Base-by-base conservation (phyloP, 257 asterid genomes). In the Craterostigma plantagineum region DNA sequence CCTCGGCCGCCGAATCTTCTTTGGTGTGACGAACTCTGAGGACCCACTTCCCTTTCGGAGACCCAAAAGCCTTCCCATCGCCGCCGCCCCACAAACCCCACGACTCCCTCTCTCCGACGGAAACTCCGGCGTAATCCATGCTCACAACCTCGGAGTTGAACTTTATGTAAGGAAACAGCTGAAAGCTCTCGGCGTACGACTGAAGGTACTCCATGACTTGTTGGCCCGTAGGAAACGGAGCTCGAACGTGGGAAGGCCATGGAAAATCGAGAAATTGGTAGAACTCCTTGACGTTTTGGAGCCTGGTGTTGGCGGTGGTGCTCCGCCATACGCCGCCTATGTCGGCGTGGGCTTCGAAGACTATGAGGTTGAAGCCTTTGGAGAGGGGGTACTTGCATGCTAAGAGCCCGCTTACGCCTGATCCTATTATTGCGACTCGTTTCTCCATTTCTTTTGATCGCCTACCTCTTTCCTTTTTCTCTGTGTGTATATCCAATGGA, bases 21-120 rank as follows among this genome's bases (percentile, higher is more conserved):
- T 48, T 42, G 0, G 54, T 43, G 10, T 76, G 49, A 12, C 51
- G 39, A 55, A 76, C 85, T 7, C 46, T 49, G 12, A 80, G 43
- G 5, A 50, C 42, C 93, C 93, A 80, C 51, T 73, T 80, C 18
- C 93, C 81, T 15, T 66, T 60, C 8, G 75, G 63, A 3, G 30
- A 23, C 30, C 30, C 30, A 23, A 23, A 23, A 23, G 30, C 30
- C 30, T 2, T 23, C 30, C 30, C 30, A 23, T 23, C 6, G 2
- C 30, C 6, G 30, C 30, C 30, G 9, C 48, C 48, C 48, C 48
- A 43, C 30, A 43, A 43, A 15, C 16, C 48, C 48, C 48, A 43
- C 10, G 48, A 15, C 48, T 16, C 33, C 33, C 17, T 43, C 16
- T 43, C 48, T 33, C 16, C 48, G 7, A 14, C 30, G 33, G 17